Evolutionary conservation across 2,329 filamentous ascomycete genomes (phyloP), one percentile per base, ranked within the genome.

Genomic region (Phoma sp.): DNA sequence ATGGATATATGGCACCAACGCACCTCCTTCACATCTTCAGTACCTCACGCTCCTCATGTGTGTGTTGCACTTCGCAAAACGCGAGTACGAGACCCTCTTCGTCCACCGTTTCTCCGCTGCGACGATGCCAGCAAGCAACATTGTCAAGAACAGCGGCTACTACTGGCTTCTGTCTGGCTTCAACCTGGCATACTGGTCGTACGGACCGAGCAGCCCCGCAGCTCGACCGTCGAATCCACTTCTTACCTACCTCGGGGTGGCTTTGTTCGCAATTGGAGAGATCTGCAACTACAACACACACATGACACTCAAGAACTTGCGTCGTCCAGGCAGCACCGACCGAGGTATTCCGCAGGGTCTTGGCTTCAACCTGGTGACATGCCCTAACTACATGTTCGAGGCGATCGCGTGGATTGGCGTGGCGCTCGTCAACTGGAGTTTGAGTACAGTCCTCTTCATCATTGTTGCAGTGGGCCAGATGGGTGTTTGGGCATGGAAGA

Each of bases 321-420:
- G 95, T 45, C 88, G 87, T 52, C 82, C 85, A 0, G 93, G 93
- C 51, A 90, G 89, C 62, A 75, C 90, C 1, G 92, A 96, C 74
- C 85, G 94, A 56, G 92, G 92, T 66, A 96, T 99, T 61, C 95
- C 95, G 1, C 81, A 81, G 53, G 95, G 95, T 24, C 86, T 94
- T 55, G 91, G 93, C 27, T 98, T 97, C 77, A 82, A 81, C 61
- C 78, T 91, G 32, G 94, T 99, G 47, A 99, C 95, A 12, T 96
- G 93, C 80, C 95, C 95, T 37, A 99, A 99, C 80, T 99, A 99
- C 81, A 86, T 96, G 81, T 98, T 96, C 67, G 95, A 99, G 74
- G 83, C 90, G 6, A 75, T 96, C 33, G 86, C 93, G 0, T 99
- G 95, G 95, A 67, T 90, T 27, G 93, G 92, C 24, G 82, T 98